A percentile compares a stretch with the other conserved stretches of the same genome.
These are phyloP conservation scores for Candida suzukii DNA, from an alignment of 805 yeast genomes.

Conservation along the genomic window DNA sequence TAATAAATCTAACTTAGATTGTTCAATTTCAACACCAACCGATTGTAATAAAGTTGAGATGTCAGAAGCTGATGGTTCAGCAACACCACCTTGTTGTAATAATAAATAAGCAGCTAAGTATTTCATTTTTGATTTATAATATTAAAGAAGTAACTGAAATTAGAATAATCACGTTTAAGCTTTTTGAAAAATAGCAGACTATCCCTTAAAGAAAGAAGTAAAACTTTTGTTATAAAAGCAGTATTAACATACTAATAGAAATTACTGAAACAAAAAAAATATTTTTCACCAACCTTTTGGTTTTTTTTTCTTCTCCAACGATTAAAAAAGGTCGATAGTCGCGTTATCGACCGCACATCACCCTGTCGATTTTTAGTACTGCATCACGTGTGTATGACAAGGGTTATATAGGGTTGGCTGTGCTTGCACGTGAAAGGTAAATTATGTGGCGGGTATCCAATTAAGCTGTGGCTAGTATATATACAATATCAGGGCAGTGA, in stretches of 20 bases:
- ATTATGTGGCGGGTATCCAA: too few relatives aligned
- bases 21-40: conserved; percentile 95
- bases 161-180: conserved; percentile 82
- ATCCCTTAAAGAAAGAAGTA: conserved; percentile 45
- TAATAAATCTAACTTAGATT: conserved; percentile 73
- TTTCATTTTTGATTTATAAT: conserved; percentile 48
- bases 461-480: too few relatives aligned
- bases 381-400: too few relatives aligned
- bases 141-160: conserved; percentile 1
- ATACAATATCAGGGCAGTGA: too few relatives aligned
- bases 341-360: too few relatives aligned
- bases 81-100: conserved; percentile 94
- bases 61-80: conserved; percentile 90
- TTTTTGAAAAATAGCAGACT: conserved; percentile 54
- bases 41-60: conserved; percentile 83
- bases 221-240: not conserved
- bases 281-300: conserved; percentile 1
- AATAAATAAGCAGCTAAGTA: conserved; percentile 99
- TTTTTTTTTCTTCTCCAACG: not conserved
- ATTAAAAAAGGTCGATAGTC: not conserved
- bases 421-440: not conserved
- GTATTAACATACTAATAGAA: not conserved
- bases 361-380: too few relatives aligned
- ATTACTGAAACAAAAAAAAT: conserved; percentile 1
- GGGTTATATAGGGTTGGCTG: too few relatives aligned